Conservation (phyloP, 345 rosid species). For the Rhizophora mangle region DNA sequence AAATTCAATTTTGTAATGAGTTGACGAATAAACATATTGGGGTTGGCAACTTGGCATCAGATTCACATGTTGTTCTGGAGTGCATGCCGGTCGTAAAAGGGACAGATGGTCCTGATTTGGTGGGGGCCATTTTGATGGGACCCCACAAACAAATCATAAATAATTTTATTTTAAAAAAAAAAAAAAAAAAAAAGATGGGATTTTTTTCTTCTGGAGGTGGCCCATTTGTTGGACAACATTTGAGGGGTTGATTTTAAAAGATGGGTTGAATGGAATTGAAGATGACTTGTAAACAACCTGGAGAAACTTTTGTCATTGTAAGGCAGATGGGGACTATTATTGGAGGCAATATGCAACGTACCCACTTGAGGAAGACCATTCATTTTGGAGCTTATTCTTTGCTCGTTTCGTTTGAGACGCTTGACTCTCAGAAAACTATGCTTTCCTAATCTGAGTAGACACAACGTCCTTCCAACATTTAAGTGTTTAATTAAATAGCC, state of each 20-base stretch:
- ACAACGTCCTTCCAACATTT: too few species aligned
- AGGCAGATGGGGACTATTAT: neutral
- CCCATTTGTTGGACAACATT: slow-evolving; percentile 8
- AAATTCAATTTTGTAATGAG: too few species aligned
- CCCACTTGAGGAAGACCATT: too few species aligned
- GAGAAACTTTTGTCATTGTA: neutral
- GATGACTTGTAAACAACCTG: slow-evolving; percentile 18
- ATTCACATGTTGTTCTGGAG: slow-evolving; percentile 36
- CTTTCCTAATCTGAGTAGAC: too few species aligned
- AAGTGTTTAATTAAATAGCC: too few species aligned
- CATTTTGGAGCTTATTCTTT: too few species aligned
- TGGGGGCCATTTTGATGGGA: neutral
- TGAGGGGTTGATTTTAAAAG: neutral
- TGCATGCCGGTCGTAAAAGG: slow-evolving; percentile 49
- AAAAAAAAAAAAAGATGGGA: slow-evolving; percentile 23
- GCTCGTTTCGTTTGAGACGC: too few species aligned
- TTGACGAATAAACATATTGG: too few species aligned
- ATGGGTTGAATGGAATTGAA: slow-evolving; percentile 5
- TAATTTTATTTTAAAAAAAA: too few species aligned
- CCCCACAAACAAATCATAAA: slow-evolving; percentile 24
- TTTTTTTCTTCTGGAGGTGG: slow-evolving; percentile 8
- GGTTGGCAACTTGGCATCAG: slow-evolving; percentile 20
- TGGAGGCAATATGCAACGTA: neutral
- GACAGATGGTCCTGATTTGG: slow-evolving; percentile 33
- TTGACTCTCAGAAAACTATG: too few species aligned